phyloP scores from a whole-genome alignment of 2,329 filamentous ascomycete species.

The Fusarium sp. region DNA sequence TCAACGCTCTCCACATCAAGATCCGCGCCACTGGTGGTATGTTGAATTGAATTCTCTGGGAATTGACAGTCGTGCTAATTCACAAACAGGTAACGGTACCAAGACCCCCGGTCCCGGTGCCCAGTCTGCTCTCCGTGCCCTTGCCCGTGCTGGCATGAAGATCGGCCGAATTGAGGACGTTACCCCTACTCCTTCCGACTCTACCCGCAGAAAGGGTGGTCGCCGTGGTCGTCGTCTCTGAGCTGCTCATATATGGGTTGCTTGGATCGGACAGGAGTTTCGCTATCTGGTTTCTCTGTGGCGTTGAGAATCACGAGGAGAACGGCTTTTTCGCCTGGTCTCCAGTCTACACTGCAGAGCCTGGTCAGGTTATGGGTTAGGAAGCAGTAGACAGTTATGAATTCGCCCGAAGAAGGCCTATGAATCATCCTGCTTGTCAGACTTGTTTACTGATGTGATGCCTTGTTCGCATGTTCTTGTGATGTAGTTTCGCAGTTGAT shows the following conservation, averaged over 20 bases:
- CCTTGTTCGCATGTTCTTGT: constrained; percentile 20
- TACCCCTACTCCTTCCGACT: constrained; percentile 98
- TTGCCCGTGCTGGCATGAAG: constrained; percentile 99
- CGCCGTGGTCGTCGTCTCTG: constrained; percentile 99
- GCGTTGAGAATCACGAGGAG: constrained; percentile 80
- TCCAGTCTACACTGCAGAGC: constrained; percentile 69
- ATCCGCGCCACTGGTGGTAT: constrained; percentile 98
- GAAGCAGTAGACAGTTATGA: constrained; percentile 60
- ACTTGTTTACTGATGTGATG: constrained; percentile 41
- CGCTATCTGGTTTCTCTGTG: constrained; percentile 69
- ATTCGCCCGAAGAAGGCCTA: constrained; percentile 62
- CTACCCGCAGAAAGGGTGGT: constrained; percentile 99
- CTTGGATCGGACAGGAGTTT: constrained; percentile 57
- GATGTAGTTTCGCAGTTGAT: constrained; percentile 24
- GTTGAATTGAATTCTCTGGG: constrained; percentile 50
- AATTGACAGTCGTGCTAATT: constrained; percentile 18
- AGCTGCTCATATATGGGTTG: constrained; percentile 57
- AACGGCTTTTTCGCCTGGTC: constrained; percentile 78
- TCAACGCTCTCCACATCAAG: constrained; percentile 99
- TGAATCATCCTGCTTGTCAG: constrained; percentile 57
- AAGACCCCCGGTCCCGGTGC: constrained; percentile 99
- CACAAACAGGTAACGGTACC: constrained; percentile 87
- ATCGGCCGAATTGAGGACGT: constrained; percentile 99
- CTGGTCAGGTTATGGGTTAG: constrained; percentile 50
- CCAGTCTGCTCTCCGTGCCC: constrained; percentile 98